Base-by-base conservation (phyloP, 495 filamentous ascomycete genomes). In the Neurospora sp. region DNA sequence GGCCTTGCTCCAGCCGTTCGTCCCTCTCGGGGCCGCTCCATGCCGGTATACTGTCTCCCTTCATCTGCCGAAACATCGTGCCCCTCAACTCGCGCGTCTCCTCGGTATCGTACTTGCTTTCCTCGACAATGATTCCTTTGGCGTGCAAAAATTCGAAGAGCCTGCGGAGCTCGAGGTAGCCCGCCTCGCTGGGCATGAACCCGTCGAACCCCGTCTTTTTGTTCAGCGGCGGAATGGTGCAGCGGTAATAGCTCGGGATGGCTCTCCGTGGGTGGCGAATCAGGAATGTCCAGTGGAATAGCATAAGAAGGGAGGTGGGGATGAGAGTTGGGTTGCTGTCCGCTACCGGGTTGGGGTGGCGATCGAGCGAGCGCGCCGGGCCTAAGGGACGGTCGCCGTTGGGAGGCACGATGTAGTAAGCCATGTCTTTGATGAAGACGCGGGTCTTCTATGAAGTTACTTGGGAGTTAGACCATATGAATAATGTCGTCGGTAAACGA, bases 381-480 rank as follows among this genome's bases (percentile, higher is more conserved):
- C 79, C 31, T 81, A 77, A 69, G 73, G 73, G 39, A 74, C 77
- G 69, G 77, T 72, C 85, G n/a, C 84, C 83, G 74, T 90, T 79
- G 4, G 93, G 94, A 6, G 95, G 93, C 72, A 92, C 83, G 59
- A 97, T 84, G 80, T 98, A 97, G 81, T 98, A 90, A 43, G 91
- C 88, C 78, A 99, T 99, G 81, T 98, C 96, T 81, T 99, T 99
- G 88, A 99, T 96, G 85, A 98, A 97, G 76, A 97, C 82, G 72
- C 96, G 91, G 83, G 97, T 97, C 76, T 85, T 87, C 89, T 92
- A 76, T 42, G 34, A 31, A 39, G 28, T 69, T 59, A 0, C 37
- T 11, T 34, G 28, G 72, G 13, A 31, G 70, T 59, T 28, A 39
- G 37, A 73, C 34, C 39, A 66, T 39, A 39, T 71, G 31, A 31